Conservation (phyloP, 306 rosid species). For the Cicer chorassanicum region DNA sequence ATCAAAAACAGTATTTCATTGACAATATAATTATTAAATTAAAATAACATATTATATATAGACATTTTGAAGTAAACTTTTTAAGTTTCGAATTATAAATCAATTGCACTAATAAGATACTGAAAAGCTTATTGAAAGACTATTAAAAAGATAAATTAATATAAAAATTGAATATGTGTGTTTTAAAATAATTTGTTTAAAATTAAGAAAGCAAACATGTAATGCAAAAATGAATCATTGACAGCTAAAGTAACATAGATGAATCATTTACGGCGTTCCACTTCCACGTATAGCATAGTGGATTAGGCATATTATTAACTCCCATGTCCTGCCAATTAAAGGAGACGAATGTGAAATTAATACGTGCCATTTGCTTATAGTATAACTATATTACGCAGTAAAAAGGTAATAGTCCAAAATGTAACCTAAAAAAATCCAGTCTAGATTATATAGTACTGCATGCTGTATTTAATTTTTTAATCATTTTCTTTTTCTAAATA, state of each 20-base stretch:
- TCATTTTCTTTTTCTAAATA: no score
- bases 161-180: no score
- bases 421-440: constrained; percentile 40
- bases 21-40: no score
- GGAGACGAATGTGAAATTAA: constrained; percentile 31
- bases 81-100: no score
- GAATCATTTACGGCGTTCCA: constrained; percentile 47
- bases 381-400: constrained; percentile 25
- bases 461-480: background rate
- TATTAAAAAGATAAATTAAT: no score
- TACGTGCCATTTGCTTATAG: constrained; percentile 38
- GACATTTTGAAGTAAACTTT: no score
- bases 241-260: constrained; percentile 57
- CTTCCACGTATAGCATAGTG: constrained; percentile 42
- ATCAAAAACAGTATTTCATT: no score
- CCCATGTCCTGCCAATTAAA: constrained; percentile 34
- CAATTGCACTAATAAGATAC: no score
- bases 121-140: no score
- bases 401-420: constrained; percentile 44
- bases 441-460: constrained; percentile 7
- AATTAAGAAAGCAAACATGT: background rate
- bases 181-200: background rate
- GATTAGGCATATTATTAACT: constrained; percentile 23
- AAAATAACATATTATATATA: no score
- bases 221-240: constrained; percentile 7